Percentiles rank a stretch among this genome's conserved stretches.
Conservation (phyloP, 192 early-diverging fungal species). For the Oehlia diaphana region DNA sequence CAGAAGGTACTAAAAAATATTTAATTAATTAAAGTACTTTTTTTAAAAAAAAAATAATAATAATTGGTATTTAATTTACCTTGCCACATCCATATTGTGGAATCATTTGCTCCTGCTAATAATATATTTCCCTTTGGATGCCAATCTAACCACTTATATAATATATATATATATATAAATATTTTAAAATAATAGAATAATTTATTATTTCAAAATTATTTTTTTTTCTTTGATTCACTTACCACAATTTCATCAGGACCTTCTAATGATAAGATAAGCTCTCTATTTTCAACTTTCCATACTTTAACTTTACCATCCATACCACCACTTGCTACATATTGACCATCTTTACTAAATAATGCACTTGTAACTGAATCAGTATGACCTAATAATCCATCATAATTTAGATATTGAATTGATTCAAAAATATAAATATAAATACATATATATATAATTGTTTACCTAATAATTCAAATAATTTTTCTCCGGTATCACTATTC, state of each 20-base stretch:
- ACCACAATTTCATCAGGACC: conserved; percentile 89
- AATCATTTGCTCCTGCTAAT: conserved; percentile 85
- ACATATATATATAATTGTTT: not conserved
- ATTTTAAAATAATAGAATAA: no score
- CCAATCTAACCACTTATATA: conserved; percentile 82
- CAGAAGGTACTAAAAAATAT: conserved; percentile 62
- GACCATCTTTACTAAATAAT: conserved; percentile 81
- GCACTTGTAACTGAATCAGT: conserved; percentile 85
- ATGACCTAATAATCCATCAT: conserved; percentile 56
- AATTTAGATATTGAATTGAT: not conserved
- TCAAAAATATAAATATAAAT: not conserved
- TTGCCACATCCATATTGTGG: conserved; percentile 97
- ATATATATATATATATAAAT: no score
- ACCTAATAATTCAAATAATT: conserved; percentile 57
- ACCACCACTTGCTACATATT: conserved; percentile 85
- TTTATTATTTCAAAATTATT: no score
- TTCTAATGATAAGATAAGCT: conserved; percentile 70
- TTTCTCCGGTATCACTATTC: conserved; percentile 80
- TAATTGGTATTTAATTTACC: not conserved
- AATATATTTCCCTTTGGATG: conserved; percentile 92
- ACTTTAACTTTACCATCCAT: conserved; percentile 93
- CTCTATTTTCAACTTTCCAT: conserved; percentile 62
- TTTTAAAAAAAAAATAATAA: no score
- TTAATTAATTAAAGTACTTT: not conserved
- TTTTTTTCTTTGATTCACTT: conserved; percentile 28